Conservation (phyloP, 306 rosid genomes). For the Prinsepia uniflora region DNA sequence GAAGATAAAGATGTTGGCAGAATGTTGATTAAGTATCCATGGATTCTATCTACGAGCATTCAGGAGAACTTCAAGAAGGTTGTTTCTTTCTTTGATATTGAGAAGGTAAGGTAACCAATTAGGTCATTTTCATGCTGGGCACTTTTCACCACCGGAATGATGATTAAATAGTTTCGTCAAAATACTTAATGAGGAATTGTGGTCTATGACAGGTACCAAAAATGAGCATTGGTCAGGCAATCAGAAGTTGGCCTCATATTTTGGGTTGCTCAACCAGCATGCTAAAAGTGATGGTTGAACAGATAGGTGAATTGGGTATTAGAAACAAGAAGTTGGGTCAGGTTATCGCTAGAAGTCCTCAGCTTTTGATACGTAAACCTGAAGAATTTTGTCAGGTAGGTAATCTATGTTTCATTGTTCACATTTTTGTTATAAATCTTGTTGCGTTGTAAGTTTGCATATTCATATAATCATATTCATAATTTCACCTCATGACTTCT, state of each 20-base stretch:
- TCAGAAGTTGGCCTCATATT: conserved; percentile 77
- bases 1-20: conserved; percentile 46
- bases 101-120: conserved; percentile 47
- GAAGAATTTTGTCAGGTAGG: conserved; percentile 65
- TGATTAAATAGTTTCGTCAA: conserved; percentile 5
- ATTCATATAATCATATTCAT: background rate
- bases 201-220: conserved; percentile 57
- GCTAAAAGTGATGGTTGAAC: conserved; percentile 57
- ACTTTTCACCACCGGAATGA: conserved; percentile 2
- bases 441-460: background rate
- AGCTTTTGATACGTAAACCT: conserved; percentile 58
- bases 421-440: background rate
- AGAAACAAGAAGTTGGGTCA: conserved; percentile 53
- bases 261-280: conserved; percentile 78
- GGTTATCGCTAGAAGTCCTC: conserved; percentile 76
- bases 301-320: conserved; percentile 60
- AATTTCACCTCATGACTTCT: background rate
- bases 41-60: conserved; percentile 66
- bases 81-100: conserved; percentile 42
- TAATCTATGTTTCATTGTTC: conserved; percentile 26
- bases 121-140: conserved; percentile 16
- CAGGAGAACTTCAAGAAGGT: conserved; percentile 60
- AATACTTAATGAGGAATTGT: conserved; percentile 16
- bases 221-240: conserved; percentile 42
- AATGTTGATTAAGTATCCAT: conserved; percentile 65